phyloP scores from a whole-genome alignment of 345 rosid species.

The Laguncularia racemosa region DNA sequence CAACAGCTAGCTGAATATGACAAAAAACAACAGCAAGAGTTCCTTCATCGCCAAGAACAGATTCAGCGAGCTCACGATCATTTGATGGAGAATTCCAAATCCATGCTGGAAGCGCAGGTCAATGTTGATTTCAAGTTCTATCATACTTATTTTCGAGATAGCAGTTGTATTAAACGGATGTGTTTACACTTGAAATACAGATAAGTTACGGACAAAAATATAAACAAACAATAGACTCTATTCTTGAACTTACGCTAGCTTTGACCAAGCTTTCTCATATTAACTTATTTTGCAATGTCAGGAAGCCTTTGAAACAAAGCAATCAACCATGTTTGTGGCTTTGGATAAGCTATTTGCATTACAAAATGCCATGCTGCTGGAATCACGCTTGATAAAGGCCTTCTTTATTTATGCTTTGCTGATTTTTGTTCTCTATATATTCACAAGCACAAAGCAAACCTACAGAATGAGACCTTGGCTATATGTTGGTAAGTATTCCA shows the following conservation, averaged over 20 bases:
- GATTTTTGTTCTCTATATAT: conserved; percentile 63
- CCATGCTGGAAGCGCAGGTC: conserved; percentile 75
- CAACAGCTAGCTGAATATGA: conserved; percentile 52
- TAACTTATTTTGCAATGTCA: conserved; percentile 10
- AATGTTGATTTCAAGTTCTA: not conserved
- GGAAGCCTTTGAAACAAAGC: conserved; percentile 84
- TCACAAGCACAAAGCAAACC: conserved; percentile 94
- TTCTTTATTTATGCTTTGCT: conserved; percentile 54
- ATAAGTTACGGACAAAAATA: too few relatives aligned
- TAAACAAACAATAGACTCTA: too few relatives aligned
- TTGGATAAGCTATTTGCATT: conserved; percentile 71
- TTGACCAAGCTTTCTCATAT: too few relatives aligned
- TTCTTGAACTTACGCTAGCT: not conserved
- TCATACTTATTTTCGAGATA: not conserved
- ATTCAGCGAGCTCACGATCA: conserved; percentile 60
- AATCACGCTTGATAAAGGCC: conserved; percentile 68
- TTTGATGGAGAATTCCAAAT: conserved; percentile 54
- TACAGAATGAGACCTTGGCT: conserved; percentile 63
- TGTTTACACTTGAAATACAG: too few relatives aligned
- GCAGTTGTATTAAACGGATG: too few relatives aligned
- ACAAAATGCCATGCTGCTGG: conserved; percentile 78
- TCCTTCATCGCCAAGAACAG: conserved; percentile 59
- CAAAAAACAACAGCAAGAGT: conserved; percentile 58
- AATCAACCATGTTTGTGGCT: conserved; percentile 72
- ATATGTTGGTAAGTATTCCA: conserved; percentile 48